Evolutionary conservation across 2,329 filamentous ascomycete species (phyloP), one percentile per base, ranked within the genome.

Genomic region (Karstenula rhodostoma): DNA sequence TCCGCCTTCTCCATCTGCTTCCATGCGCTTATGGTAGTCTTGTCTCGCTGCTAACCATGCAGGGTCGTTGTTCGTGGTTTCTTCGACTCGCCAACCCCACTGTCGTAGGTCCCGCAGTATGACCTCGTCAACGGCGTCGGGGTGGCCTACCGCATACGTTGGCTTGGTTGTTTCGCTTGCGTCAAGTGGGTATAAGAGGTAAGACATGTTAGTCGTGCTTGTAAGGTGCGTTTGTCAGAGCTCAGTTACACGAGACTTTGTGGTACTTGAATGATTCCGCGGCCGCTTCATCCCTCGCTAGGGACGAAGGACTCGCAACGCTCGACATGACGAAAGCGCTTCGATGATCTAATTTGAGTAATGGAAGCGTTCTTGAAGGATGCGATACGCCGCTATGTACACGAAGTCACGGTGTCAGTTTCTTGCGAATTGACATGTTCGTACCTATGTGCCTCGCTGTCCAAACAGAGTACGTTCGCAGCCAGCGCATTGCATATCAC

Each of bases 71-170:
- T 23, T 15, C 19, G 32, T 42, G 19, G 53, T 27, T 12, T 58
- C 29, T 19, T 37, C 50, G 4, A 61, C 37, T 8, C 54, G 40
- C 59, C 59, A 61, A 5, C 59, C 59, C 59, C 55, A 61, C 35
- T 32, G 35, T 4, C 48, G 50, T 8, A 58, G 15, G 29, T 61
- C 55, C 25, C 33, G n/a, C 2, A 61, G 19, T 7, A 61, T 44
- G 25, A 58, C 56, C 12, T 58, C 49, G 29, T 61, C 55, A n/a
- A 56, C 43, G 25, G 29, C 8, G 33, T 58, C 59, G 15, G 37
- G 50, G 32, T 33, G 33, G 19, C 32, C 7, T 0, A 61, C 54
- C 2, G 59, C 56, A 40, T 56, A 52, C 25, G 22, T 43, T 23
- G 49, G 50, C 25, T 48, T 40, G 29, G 17, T 15, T 10, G 35